These are phyloP conservation scores for Penicillium sp. DNA, from an alignment of 2,329 filamentous ascomycete genomes.

Conservation along the genomic window DNA sequence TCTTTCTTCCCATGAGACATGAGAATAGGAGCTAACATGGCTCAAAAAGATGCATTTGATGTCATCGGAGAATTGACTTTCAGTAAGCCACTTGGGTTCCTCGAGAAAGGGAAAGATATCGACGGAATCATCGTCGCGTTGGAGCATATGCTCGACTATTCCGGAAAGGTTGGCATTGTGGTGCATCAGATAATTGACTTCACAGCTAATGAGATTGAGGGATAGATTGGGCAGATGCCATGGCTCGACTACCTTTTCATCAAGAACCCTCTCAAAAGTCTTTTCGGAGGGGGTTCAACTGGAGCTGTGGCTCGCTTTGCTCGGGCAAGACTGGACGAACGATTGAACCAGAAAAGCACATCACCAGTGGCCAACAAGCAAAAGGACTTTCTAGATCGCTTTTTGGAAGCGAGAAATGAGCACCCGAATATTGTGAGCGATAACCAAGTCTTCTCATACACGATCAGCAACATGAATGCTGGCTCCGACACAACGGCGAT, in stretches of 20 bases:
- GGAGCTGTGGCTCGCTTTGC: conserved; percentile 26
- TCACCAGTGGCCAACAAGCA: neutral
- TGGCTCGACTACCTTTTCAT: conserved; percentile 38
- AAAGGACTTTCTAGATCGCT: conserved; percentile 33
- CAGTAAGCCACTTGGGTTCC: conserved; percentile 35
- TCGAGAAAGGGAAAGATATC: conserved; percentile 35
- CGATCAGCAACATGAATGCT: conserved; percentile 32
- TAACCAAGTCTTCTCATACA: conserved; percentile 28
- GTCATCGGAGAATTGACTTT: conserved; percentile 41
- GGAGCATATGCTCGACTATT: conserved; percentile 30
- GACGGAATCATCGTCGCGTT: conserved; percentile 34
- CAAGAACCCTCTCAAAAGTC: conserved; percentile 33
- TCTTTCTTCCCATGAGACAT: no score
- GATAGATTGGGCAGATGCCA: conserved; percentile 35
- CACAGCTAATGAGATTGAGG: neutral
- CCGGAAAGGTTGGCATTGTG: conserved; percentile 16
- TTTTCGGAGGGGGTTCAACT: conserved; percentile 21
- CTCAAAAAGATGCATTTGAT: conserved; percentile 32
- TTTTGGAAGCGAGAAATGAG: conserved; percentile 29
- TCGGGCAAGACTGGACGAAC: conserved; percentile 21
- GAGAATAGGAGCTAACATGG: neutral
- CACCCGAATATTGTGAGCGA: conserved; percentile 29
- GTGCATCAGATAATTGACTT: no score
- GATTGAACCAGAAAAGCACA: conserved; percentile 12
- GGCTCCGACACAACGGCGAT: conserved; percentile 41